Percentiles rank a stretch among this genome's conserved stretches.
phyloP scores from a whole-genome alignment of 192 early-diverging fungal species.

The Powellomyces hirtus region DNA sequence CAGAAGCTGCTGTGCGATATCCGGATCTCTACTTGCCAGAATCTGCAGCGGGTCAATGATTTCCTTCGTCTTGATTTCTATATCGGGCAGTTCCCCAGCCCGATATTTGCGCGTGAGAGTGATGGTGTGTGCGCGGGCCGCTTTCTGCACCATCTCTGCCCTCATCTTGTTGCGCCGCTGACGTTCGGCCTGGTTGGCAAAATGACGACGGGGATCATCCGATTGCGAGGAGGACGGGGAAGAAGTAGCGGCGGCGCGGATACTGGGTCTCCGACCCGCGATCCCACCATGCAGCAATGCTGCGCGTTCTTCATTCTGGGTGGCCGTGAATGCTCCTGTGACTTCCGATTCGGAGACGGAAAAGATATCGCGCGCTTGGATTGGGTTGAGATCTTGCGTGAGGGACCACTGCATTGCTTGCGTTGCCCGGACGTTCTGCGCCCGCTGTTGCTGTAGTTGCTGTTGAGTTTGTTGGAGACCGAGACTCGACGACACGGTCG shows the following conservation, averaged over 20 bases:
- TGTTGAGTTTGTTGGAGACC: background rate
- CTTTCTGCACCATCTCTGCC: slow-evolving; percentile 39
- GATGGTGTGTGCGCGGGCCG: slow-evolving; percentile 51
- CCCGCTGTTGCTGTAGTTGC: too few relatives aligned
- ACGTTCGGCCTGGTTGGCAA: slow-evolving; percentile 43
- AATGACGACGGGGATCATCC: slow-evolving; percentile 16
- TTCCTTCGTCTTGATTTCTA: slow-evolving; percentile 66
- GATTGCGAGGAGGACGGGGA: too few relatives aligned
- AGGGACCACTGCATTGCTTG: slow-evolving; percentile 43
- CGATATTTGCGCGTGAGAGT: slow-evolving; percentile 63
- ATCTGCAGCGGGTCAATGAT: slow-evolving; percentile 65
- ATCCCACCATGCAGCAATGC: background rate
- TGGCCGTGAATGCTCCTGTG: background rate
- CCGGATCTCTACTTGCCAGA: slow-evolving; percentile 56
- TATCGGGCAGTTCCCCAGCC: slow-evolving; percentile 75
- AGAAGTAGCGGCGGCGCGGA: background rate
- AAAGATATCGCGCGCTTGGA: slow-evolving; percentile 23
- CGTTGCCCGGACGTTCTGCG: slow-evolving; percentile 35
- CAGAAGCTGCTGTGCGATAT: slow-evolving; percentile 48
- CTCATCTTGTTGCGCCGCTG: slow-evolving; percentile 31
- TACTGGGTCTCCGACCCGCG: background rate
- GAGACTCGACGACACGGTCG: background rate
- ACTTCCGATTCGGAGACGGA: slow-evolving; percentile 27
- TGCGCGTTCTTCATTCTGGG: background rate
- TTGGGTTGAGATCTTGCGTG: slow-evolving; percentile 26